Evolutionary conservation across 345 rosid species (phyloP).

Genomic region (Jatropha curcas): DNA sequence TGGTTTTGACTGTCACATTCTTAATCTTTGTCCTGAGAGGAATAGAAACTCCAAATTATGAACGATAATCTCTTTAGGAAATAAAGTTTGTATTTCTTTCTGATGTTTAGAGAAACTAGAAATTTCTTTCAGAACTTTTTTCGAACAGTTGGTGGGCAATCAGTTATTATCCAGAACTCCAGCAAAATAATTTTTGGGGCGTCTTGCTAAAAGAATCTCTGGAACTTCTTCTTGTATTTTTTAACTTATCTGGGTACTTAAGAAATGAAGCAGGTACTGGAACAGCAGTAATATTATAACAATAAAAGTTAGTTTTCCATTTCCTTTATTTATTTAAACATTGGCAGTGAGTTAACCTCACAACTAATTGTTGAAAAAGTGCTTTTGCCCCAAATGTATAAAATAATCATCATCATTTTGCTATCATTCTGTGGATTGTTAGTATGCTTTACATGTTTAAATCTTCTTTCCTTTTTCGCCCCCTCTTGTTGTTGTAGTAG

Average conservation of each 20-base stretch:
- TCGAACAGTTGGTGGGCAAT: no score
- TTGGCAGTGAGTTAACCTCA: not conserved
- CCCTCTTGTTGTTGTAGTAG: no score
- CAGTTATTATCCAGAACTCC: not conserved
- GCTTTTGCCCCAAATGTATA: not conserved
- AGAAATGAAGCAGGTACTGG: not conserved
- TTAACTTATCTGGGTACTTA: not conserved
- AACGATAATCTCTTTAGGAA: not conserved
- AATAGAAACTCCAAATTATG: not conserved
- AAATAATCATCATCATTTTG: not conserved
- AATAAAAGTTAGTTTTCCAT: no score
- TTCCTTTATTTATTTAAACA: not conserved
- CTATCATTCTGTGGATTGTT: not conserved
- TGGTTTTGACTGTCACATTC: not conserved
- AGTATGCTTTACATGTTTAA: not conserved
- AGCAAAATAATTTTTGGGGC: not conserved
- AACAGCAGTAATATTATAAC: not conserved
- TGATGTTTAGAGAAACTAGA: no score
- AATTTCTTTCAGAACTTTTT: no score
- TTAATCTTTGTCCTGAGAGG: not conserved
- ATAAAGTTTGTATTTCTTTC: no score
- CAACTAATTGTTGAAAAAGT: not conserved
- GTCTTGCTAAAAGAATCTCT: not conserved
- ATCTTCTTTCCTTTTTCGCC: not conserved
- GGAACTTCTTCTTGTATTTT: not conserved